phyloP scores from a whole-genome alignment of 352 stramenopile species.

The Phytophthora palmivora region DNA sequence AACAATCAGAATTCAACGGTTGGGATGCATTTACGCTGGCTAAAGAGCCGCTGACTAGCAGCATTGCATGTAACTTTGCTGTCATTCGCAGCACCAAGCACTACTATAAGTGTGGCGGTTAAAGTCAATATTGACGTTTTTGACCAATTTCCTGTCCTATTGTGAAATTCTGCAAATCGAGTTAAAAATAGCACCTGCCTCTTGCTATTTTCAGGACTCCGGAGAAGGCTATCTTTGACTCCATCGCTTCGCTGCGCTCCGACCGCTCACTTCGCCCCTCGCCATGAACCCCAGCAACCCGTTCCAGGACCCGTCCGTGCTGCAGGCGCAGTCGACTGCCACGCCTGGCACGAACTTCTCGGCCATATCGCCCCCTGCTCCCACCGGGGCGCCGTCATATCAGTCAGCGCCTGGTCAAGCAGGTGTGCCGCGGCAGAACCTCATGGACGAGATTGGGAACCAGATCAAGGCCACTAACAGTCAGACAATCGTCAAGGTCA shows the following conservation, averaged over 20 bases:
- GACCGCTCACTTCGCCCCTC: constrained; percentile 23
- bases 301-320: constrained; percentile 54
- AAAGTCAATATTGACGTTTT: no score
- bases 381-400: constrained; percentile 22
- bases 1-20: no score
- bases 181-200: constrained; percentile 3
- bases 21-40: no score
- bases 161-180: no score
- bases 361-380: constrained; percentile 43
- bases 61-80: no score
- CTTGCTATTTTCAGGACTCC: neutral
- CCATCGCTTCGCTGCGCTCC: constrained; percentile 3
- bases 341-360: constrained; percentile 32
- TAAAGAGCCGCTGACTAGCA: no score
- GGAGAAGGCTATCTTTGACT: constrained; percentile 18
- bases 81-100: no score
- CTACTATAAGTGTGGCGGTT: no score
- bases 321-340: constrained; percentile 39
- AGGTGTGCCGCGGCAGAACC: constrained; percentile 52
- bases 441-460: constrained; percentile 86
- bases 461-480: constrained; percentile 88
- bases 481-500: constrained; percentile 81
- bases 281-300: constrained; percentile 43
- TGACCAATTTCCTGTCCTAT: no score
- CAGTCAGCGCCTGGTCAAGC: constrained; percentile 37